Evolutionary conservation across 441 rosid genomes (phyloP), one percentile per base, ranked within the genome.

Genomic region (Bruguiera hainesii): DNA sequence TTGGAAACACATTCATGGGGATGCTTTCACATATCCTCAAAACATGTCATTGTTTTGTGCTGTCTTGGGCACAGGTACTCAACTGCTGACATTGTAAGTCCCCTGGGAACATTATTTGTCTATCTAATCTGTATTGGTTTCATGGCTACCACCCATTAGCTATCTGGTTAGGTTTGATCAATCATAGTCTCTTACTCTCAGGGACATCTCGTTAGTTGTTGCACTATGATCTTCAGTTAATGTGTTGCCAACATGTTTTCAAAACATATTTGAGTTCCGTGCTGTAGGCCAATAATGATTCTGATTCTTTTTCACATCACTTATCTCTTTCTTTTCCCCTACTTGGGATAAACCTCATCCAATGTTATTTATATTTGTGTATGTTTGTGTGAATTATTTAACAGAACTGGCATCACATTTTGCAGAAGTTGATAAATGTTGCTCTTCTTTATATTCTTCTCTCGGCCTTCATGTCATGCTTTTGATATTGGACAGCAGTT

Each of bases 1-100:
- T 29, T 85, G 93, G 97, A 93, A 87, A 78, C 82, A 85, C 69
- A 39, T 89, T 69, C 93, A 84, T 64, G 86, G 86, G 31, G 96
- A 91, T 61, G 96, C 87, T 53, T 89, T 94, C 67, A 72, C 89
- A 77, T 67, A 52, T 56, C 97, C 97, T 59, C 80, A 23, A 50
- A 83, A 89, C 66, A 68, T 87, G 76, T 63, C 93, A 57, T 78
- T 89, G 83, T 88, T 94, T 57, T 85, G 82, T 70, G 93, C 92
- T 48, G 72, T 85, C 75, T 68, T 94, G 74, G 98, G 96, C 57
- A 64, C 80, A 20, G 97, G 98, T 58, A 80, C 84, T 76, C 98
- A 94, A 76, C 75, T 91, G 61, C 74, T 94, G 70, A 76, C 84
- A 69, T 60, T 82, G 98, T 91, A 82, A 84, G 93, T 76, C 66